Conservation (phyloP, 345 rosid genomes). For the Pelargonium nanum region DNA sequence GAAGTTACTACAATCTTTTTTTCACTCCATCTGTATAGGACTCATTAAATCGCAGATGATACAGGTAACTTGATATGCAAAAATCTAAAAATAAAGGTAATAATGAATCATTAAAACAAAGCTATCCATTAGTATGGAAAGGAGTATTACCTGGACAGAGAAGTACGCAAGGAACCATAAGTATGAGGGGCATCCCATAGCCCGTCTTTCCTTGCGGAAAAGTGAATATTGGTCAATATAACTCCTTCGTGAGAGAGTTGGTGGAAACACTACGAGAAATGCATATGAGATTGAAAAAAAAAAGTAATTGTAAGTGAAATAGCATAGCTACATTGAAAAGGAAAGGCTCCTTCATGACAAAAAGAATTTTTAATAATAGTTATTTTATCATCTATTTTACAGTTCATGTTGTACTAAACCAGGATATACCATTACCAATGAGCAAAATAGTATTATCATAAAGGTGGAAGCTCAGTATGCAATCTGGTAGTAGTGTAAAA, state of each 20-base stretch:
- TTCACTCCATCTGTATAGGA: too few relatives aligned
- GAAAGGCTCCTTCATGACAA: not conserved
- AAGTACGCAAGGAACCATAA: slow-evolving; percentile 60
- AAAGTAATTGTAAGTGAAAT: slow-evolving; percentile 12
- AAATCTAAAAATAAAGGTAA: not conserved
- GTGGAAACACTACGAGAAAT: slow-evolving; percentile 62
- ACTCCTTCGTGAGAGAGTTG: slow-evolving; percentile 73
- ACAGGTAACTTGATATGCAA: not conserved
- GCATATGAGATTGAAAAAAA: slow-evolving; percentile 12
- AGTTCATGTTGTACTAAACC: not conserved
- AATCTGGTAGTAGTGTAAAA: not conserved
- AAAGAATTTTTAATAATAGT: not conserved
- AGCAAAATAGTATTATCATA: not conserved
- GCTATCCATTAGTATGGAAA: not conserved
- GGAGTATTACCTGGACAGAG: slow-evolving; percentile 50
- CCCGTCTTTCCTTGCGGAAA: slow-evolving; percentile 43
- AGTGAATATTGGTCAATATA: slow-evolving; percentile 40
- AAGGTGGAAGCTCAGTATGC: not conserved
- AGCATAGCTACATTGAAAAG: slow-evolving; percentile 3
- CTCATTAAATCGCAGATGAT: too few relatives aligned
- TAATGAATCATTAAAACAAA: not conserved
- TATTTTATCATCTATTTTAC: too few relatives aligned
- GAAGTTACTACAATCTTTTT: too few relatives aligned
- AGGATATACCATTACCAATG: not conserved
- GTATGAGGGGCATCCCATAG: slow-evolving; percentile 64